Conservation (phyloP, 2,329 filamentous ascomycete species). For the Penicillium sp. region DNA sequence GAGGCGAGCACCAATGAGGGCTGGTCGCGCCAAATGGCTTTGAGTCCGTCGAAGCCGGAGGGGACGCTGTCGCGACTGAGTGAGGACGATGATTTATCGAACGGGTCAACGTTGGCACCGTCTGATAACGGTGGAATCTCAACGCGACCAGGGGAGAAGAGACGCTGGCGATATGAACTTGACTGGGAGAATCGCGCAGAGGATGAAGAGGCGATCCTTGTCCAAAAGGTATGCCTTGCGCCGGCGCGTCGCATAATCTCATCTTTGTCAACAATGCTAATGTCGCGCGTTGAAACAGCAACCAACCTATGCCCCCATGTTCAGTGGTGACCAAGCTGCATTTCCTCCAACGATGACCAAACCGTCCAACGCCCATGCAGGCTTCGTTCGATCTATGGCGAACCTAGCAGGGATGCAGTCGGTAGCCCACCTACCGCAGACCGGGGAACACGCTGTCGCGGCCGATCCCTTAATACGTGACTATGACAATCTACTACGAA, state of each 20-base stretch:
- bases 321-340: slow-evolving; percentile 51
- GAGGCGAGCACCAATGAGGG: slow-evolving; percentile 74
- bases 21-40: slow-evolving; percentile 57
- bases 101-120: slow-evolving; percentile 40
- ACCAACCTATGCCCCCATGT: slow-evolving; percentile 52
- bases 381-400: slow-evolving; percentile 85
- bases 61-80: slow-evolving; percentile 37
- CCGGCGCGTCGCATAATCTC: not conserved
- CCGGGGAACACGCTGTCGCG: slow-evolving; percentile 59
- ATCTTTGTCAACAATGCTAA: slow-evolving; percentile 11
- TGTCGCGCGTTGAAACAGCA: slow-evolving; percentile 25
- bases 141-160: slow-evolving; percentile 50
- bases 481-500: slow-evolving; percentile 92
- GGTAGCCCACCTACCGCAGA: slow-evolving; percentile 51
- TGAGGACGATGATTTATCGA: slow-evolving; percentile 38
- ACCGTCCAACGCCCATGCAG: slow-evolving; percentile 59
- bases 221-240: slow-evolving; percentile 67
- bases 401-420: slow-evolving; percentile 65
- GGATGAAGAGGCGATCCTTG: slow-evolving; percentile 80
- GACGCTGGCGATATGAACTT: slow-evolving; percentile 82
- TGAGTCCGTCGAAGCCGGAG: slow-evolving; percentile 50
- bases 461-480: slow-evolving; percentile 76
- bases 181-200: slow-evolving; percentile 69
- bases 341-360: slow-evolving; percentile 62
- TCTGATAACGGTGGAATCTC: slow-evolving; percentile 41